Conservation (phyloP, 2,329 filamentous ascomycete genomes). For the Xylariaceae sp. region DNA sequence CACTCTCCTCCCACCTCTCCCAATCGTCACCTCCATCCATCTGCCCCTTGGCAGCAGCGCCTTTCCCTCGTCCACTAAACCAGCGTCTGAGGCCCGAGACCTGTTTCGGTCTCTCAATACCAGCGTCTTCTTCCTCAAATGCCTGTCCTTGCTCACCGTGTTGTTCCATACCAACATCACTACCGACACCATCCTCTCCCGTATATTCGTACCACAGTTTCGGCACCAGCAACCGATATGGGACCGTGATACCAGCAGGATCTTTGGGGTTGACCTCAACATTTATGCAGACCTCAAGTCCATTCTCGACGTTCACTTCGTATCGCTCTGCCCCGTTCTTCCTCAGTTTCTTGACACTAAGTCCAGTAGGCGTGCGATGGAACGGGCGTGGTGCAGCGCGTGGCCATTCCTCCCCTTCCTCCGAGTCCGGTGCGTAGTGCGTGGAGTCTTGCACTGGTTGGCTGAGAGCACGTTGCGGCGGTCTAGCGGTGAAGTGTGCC, state of each 20-base stretch:
- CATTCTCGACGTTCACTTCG: slow-evolving; percentile 74
- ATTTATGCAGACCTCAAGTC: slow-evolving; percentile 83
- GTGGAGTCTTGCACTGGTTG: slow-evolving; percentile 22
- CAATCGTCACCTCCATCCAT: neutral
- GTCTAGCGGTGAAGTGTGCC: slow-evolving; percentile 50
- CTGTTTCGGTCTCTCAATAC: slow-evolving; percentile 6
- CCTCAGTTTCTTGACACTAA: slow-evolving; percentile 60
- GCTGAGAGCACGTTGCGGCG: slow-evolving; percentile 29
- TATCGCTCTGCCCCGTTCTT: slow-evolving; percentile 46
- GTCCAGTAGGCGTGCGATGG: slow-evolving; percentile 67
- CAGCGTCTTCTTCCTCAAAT: neutral
- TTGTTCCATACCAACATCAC: neutral
- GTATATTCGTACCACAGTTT: slow-evolving; percentile 62
- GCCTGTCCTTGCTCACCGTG: neutral
- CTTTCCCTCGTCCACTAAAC: slow-evolving; percentile 8
- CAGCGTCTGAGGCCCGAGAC: slow-evolving; percentile 6
- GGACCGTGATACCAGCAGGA: slow-evolving; percentile 81
- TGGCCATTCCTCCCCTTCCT: neutral
- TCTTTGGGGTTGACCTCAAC: slow-evolving; percentile 85
- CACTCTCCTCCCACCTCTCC: neutral
- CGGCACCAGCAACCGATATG: slow-evolving; percentile 84
- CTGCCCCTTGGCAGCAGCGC: neutral
- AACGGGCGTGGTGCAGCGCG: slow-evolving; percentile 40
- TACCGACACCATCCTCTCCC: slow-evolving; percentile 32
- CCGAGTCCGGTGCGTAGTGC: slow-evolving; percentile 8